Base-by-base conservation (phyloP, 108 stramenopile species). In the Skeletonema marinoi region DNA sequence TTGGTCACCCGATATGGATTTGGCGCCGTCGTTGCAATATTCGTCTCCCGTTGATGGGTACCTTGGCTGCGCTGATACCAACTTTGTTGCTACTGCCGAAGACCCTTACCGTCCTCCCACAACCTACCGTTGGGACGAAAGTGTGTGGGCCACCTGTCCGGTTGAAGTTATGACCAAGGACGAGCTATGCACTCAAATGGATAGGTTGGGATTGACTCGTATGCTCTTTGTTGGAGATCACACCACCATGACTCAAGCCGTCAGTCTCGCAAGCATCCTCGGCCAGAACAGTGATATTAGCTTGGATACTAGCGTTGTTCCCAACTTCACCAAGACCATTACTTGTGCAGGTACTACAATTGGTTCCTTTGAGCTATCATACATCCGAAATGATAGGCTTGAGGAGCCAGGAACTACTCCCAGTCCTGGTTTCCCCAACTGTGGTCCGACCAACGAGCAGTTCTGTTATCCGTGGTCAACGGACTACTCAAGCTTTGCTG, bases 221-320 rank as follows among this genome's bases (percentile, higher is more conserved):
- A 72, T 82, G n/a, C 61, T 82, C 39, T 74, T 82, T 36, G 66
- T 77, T 12, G 81, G 81, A 12, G 81, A 82, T 78, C 77, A 73
- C 71, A 67, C 77, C 63, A 64, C 81, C 42, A 78, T 75, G 71
- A 66, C 76, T 54, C 71, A 66, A 58, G 76, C 81, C 29, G 44
- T 78, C 31, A 82, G 81, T 65, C 76, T 82, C 5, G 73, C 76
- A 17, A 73, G 66, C 39, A 72, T 78, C 31, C 44, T 78, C 11
- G 81, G 81, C 0, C 81, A 82, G 58, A 63, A 71, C 36, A 19
- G 65, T 30, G 69, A 42, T 66, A 79, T 79, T 39, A 79, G 78
- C 64, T 66, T 79, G 29, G 71, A 79, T 41, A 54, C 78, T 11
- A 48, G 19, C 31, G 78, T 79, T n/a, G 71, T 79, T 30, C 78